Evolutionary conservation across 441 rosid genomes (phyloP).

Genomic region (Viola pubescens): DNA sequence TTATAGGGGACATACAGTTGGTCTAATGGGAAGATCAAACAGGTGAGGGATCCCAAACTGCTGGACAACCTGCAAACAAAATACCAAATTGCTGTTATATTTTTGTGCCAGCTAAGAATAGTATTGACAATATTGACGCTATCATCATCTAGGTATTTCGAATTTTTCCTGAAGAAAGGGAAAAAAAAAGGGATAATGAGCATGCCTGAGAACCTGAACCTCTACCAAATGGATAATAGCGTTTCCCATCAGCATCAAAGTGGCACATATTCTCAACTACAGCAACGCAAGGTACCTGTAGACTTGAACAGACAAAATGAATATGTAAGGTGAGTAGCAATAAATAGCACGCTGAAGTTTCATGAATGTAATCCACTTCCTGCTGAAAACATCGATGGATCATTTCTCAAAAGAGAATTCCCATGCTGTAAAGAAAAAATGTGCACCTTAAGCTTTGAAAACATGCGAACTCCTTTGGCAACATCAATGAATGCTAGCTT

Average conservation of each 20-base stretch:
- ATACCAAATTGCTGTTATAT: neutral
- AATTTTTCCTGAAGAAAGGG: conserved; percentile 1
- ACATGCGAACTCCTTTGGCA: conserved; percentile 97
- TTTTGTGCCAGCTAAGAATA: neutral
- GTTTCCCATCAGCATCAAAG: conserved; percentile 92
- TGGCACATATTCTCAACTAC: conserved; percentile 98
- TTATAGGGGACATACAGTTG: conserved; percentile 49
- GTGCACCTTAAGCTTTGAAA: conserved; percentile 87
- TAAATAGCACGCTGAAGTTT: conserved; percentile 12
- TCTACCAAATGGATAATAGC: conserved; percentile 91
- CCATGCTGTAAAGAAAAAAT: conserved; percentile 10
- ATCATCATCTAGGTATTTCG: neutral
- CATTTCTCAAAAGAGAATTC: too few relatives aligned
- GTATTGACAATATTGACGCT: neutral
- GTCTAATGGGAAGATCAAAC: conserved; percentile 90
- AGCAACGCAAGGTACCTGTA: conserved; percentile 89
- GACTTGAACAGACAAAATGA: conserved; percentile 17
- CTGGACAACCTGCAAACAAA: conserved; percentile 64
- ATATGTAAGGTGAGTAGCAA: conserved; percentile 9
- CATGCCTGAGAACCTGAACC: conserved; percentile 94
- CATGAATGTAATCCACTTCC: neutral
- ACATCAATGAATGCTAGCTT: conserved; percentile 92
- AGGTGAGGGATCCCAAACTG: conserved; percentile 97
- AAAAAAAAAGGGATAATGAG: conserved; percentile 12
- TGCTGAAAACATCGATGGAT: too few relatives aligned